These are phyloP conservation scores for Harringtonia lauricola DNA, from an alignment of 2,329 filamentous ascomycete species.

Conservation along the genomic window DNA sequence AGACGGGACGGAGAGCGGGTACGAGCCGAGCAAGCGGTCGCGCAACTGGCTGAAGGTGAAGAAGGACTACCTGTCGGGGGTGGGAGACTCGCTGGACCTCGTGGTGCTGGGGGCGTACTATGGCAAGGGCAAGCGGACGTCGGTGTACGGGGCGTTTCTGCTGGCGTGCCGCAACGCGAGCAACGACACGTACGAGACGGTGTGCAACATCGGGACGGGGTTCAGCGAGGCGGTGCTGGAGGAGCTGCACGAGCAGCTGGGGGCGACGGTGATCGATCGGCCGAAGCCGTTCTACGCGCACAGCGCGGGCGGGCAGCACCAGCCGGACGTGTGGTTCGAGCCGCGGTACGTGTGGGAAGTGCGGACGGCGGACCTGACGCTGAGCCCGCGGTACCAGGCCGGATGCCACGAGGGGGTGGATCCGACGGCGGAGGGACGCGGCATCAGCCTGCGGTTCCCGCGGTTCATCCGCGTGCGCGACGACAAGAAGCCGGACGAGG, in stretches of 20 bases:
- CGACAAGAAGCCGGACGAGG: slow-evolving; percentile 91
- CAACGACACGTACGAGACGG: slow-evolving; percentile 78
- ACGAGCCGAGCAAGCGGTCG: slow-evolving; percentile 91
- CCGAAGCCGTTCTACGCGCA: slow-evolving; percentile 94
- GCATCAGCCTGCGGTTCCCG: slow-evolving; percentile 83
- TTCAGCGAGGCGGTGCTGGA: slow-evolving; percentile 94
- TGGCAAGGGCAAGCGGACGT: slow-evolving; percentile 90
- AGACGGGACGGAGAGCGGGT: slow-evolving; percentile 82
- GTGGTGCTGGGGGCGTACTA: slow-evolving; percentile 92
- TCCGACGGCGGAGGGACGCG: slow-evolving; percentile 48
- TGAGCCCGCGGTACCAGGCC: slow-evolving; percentile 90
- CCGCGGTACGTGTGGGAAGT: slow-evolving; percentile 94
- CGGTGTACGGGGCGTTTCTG: slow-evolving; percentile 90
- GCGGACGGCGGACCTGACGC: slow-evolving; percentile 87
- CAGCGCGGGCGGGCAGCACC: slow-evolving; percentile 73
- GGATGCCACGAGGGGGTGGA: slow-evolving; percentile 73
- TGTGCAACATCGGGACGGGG: slow-evolving; percentile 97
- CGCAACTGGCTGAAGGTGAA: slow-evolving; percentile 99
- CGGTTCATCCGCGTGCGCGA: slow-evolving; percentile 85
- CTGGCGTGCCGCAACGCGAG: slow-evolving; percentile 83
- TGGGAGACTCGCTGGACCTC: slow-evolving; percentile 91
- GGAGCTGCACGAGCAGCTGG: slow-evolving; percentile 67
- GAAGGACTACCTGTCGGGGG: slow-evolving; percentile 90
- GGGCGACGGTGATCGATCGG: slow-evolving; percentile 69
- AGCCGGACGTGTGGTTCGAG: slow-evolving; percentile 98